Base-by-base conservation (phyloP, 1,284 basidiomycete species). In the Rhodotorula sp. region DNA sequence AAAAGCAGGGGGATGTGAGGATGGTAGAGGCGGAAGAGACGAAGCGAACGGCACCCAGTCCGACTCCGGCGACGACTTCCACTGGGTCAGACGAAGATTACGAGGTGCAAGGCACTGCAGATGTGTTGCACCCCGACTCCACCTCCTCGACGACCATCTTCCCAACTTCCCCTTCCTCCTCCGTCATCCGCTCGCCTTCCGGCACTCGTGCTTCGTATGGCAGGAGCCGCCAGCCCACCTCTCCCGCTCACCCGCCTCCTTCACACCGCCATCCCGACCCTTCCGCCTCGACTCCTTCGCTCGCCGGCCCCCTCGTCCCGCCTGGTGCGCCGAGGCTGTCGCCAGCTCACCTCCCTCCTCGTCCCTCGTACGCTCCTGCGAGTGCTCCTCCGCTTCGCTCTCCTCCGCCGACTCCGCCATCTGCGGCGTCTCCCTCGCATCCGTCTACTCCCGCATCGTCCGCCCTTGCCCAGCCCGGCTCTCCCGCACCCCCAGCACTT, bases 341-440 rank as follows among this genome's bases (percentile, higher is more conserved):
- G 36, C 63, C 63, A 11, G 63, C 63, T 27, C 63, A 64, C 34
- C 32, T 68, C 7, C 67, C 67, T 1, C 54, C 67, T n/a, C 44
- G 32, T 9, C 54, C 51, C n/a, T 29, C 24, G 15, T 19, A 29
- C 29, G 36, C 49, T 8, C 5, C 30, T 34, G 15, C 34, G 36
- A 19, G 4, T 1, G 30, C 39, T 10, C 39, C 39, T 44, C 39
- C 39, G 7, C 39, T 10, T 15, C 39, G 39, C 47, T 32, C n/a
- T 15, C 22, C 39, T n/a, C 17, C 44, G 46, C 52, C 57, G 10
- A 55, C 39, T 30, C 52, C 53, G 15, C 67, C 51, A 44, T 46
- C 39, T 29, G 27, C 54, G 54, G 27, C 48, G 24, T 34, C 48
- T 4, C n/a, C 51, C n/a, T 10, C 39, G 39, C 39, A 44, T 46